Evolutionary conservation across 805 yeast genomes (phyloP).

Genomic region (Lipomyces spencermartinsiae): DNA sequence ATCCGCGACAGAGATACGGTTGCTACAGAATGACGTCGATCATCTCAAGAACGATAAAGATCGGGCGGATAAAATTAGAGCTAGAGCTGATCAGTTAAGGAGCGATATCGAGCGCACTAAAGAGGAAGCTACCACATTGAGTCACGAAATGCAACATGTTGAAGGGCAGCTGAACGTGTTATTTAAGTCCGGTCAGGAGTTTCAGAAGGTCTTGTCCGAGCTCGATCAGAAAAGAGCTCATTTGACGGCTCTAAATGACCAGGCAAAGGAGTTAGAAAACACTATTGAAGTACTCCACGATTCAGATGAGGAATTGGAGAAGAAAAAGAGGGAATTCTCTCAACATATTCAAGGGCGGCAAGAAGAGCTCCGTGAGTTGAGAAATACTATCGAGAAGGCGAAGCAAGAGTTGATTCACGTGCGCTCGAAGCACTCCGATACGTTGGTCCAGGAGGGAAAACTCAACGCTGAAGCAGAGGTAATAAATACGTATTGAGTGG

Average conservation of each 20-base stretch:
- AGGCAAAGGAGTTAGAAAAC: constrained; percentile 57
- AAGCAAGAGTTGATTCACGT: constrained; percentile 42
- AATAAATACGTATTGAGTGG: background rate
- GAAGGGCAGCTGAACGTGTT: constrained; percentile 66
- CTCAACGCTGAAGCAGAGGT: constrained; percentile 52
- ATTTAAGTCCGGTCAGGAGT: constrained; percentile 80
- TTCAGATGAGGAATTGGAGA: constrained; percentile 51
- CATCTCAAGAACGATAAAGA: constrained; percentile 76
- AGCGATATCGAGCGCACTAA: constrained; percentile 54
- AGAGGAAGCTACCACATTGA: constrained; percentile 57
- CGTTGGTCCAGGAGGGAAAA: constrained; percentile 62
- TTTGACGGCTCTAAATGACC: constrained; percentile 54
- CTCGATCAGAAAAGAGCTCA: constrained; percentile 63
- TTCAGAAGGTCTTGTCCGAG: constrained; percentile 71
- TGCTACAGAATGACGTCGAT: constrained; percentile 77
- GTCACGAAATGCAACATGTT: constrained; percentile 56
- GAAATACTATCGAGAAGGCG: constrained; percentile 38
- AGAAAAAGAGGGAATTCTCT: constrained; percentile 53
- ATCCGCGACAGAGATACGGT: constrained; percentile 72
- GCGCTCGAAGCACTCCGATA: constrained; percentile 48
- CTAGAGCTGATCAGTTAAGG: constrained; percentile 54
- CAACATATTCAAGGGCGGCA: constrained; percentile 37
- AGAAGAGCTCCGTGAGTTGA: constrained; percentile 43
- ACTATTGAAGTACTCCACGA: constrained; percentile 57
- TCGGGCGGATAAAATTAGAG: constrained; percentile 66